Conservation (phyloP, 768 basidiomycete species). For the Lentinula detonsa region DNA sequence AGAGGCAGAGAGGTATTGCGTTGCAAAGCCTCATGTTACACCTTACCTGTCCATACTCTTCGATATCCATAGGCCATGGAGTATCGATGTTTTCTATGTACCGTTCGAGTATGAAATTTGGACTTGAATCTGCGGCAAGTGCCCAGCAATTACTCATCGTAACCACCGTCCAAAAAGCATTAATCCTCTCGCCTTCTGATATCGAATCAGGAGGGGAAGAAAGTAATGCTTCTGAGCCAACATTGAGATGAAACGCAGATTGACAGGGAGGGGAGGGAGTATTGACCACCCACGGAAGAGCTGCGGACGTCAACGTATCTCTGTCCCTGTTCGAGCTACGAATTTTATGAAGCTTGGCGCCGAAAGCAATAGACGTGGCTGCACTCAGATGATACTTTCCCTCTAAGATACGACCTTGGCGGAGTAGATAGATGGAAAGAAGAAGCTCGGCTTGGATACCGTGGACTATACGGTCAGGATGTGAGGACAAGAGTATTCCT, state of each 20-base stretch:
- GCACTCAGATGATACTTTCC: conserved; percentile 34
- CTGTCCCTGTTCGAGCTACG: conserved; percentile 12
- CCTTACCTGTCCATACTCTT: conserved; percentile 3
- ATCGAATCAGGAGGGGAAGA: background rate
- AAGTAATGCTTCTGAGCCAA: conserved; percentile 12
- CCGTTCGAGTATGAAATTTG: background rate
- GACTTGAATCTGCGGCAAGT: conserved; percentile 18
- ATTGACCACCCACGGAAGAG: background rate
- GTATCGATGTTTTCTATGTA: conserved; percentile 2
- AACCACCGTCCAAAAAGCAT: conserved; percentile 34
- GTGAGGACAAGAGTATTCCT: conserved; percentile 3
- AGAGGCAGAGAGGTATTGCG: background rate
- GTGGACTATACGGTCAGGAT: conserved; percentile 25
- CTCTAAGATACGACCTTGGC: conserved; percentile 30
- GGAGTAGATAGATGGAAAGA: conserved; percentile 36
- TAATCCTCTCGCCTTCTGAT: conserved; percentile 29
- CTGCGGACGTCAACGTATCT: background rate
- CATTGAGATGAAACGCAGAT: conserved; percentile 30
- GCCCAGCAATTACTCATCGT: conserved; percentile 23
- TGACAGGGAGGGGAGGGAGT: background rate
- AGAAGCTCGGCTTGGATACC: conserved; percentile 33
- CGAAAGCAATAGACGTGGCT: conserved; percentile 23
- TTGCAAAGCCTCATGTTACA: no score
- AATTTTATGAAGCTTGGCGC: conserved; percentile 24
- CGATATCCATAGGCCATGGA: conserved; percentile 7